These are phyloP conservation scores for Kodamaea restingae DNA, from an alignment of 805 yeast genomes.

Conservation along the genomic window DNA sequence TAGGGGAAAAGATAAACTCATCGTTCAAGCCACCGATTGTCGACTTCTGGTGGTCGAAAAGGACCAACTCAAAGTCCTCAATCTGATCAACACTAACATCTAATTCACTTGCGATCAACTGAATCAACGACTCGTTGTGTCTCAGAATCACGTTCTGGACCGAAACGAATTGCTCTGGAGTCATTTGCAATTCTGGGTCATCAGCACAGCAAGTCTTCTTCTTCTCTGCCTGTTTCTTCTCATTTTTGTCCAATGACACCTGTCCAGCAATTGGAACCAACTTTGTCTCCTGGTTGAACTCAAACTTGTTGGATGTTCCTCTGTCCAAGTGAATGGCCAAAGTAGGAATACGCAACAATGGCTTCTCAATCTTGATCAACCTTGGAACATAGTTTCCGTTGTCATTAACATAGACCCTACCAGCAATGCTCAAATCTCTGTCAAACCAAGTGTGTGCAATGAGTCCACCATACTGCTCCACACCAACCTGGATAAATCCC, in stretches of 20 bases:
- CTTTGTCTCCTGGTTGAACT: slow-evolving; percentile 85
- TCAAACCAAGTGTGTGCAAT: slow-evolving; percentile 98
- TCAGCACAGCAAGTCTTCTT: slow-evolving; percentile 37
- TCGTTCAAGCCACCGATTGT: slow-evolving; percentile 83
- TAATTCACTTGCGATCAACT: slow-evolving; percentile 64
- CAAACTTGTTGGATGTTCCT: slow-evolving; percentile 71
- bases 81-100: slow-evolving; percentile 51
- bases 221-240: slow-evolving; percentile 8
- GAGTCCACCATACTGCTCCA: slow-evolving; percentile 94
- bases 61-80: slow-evolving; percentile 84
- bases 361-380: slow-evolving; percentile 75
- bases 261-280: slow-evolving; percentile 82
- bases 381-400: slow-evolving; percentile 54
- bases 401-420: slow-evolving; percentile 70
- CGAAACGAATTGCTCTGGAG: slow-evolving; percentile 58
- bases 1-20: slow-evolving; percentile 87
- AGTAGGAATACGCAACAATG: slow-evolving; percentile 87
- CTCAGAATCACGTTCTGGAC: slow-evolving; percentile 63
- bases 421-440: slow-evolving; percentile 87
- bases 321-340: slow-evolving; percentile 89
- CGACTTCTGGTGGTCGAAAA: slow-evolving; percentile 82
- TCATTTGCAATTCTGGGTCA: slow-evolving; percentile 44
- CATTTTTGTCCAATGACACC: slow-evolving; percentile 21
- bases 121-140: slow-evolving; percentile 71
- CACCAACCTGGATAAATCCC: slow-evolving; percentile 86